These are phyloP conservation scores for Tricholomella constricta DNA, from an alignment of 768 basidiomycete genomes.

Conservation along the genomic window DNA sequence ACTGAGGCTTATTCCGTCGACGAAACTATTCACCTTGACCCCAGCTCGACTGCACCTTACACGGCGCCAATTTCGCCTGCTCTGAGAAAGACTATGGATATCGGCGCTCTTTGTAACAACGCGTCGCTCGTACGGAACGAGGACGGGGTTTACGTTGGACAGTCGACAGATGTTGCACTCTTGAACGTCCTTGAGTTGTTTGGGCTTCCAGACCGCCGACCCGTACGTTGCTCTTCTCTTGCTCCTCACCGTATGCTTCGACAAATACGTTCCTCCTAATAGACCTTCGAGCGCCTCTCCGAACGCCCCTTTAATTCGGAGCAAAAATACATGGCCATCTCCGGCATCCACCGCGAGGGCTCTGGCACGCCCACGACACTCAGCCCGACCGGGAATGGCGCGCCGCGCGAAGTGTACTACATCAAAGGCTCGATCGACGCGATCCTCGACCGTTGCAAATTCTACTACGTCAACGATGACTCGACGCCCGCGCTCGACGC, in stretches of 20 bases:
- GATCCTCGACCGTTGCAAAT: constrained; percentile 82
- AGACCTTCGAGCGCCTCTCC: constrained; percentile 70
- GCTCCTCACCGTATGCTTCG: neutral
- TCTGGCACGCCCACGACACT: constrained; percentile 7
- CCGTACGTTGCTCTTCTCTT: constrained; percentile 45
- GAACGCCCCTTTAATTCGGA: constrained; percentile 95
- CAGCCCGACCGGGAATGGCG: constrained; percentile 30
- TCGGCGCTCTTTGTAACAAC: constrained; percentile 91
- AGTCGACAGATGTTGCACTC: constrained; percentile 92
- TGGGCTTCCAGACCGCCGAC: constrained; percentile 67
- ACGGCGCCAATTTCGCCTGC: constrained; percentile 57
- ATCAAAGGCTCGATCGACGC: constrained; percentile 92
- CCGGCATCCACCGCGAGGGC: constrained; percentile 61
- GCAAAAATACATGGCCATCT: constrained; percentile 90
- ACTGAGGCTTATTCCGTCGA: constrained; percentile 88
- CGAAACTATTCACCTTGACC: constrained; percentile 71
- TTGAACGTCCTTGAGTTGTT: constrained; percentile 76
- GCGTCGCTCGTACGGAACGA: constrained; percentile 65
- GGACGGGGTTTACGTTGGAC: constrained; percentile 76
- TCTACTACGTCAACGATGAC: constrained; percentile 88
- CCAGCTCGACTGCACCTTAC: constrained; percentile 40
- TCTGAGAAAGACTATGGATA: constrained; percentile 70
- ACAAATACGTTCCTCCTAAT: constrained; percentile 1
- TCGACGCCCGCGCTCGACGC: constrained; percentile 81
- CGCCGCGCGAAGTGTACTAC: constrained; percentile 76